A percentile compares a stretch with the other conserved stretches of the same genome.
These are phyloP conservation scores for Tuber calosporum DNA, from an alignment of 495 filamentous ascomycete species.

Conservation along the genomic window DNA sequence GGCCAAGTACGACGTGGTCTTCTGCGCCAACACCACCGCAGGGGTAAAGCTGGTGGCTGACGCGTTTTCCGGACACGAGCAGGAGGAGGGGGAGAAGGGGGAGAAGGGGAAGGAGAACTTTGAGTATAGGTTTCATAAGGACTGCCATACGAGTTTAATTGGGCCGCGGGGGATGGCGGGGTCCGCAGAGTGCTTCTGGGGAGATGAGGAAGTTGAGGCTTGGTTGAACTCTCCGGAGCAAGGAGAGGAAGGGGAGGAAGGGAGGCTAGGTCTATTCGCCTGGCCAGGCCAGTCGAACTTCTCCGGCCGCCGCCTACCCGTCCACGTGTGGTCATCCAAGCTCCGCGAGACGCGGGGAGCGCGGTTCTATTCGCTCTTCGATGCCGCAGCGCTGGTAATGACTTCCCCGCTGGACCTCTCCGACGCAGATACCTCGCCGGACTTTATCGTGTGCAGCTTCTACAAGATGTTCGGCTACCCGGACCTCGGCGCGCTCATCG, in stretches of 20 bases:
- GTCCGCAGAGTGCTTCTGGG: conserved; percentile 55
- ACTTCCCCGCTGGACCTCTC: conserved; percentile 59
- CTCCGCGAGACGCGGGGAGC: conserved; percentile 48
- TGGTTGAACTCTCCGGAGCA: conserved; percentile 50
- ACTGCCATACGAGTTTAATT: conserved; percentile 67
- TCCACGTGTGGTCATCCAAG: conserved; percentile 51
- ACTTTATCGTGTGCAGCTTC: conserved; percentile 65
- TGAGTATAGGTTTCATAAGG: conserved; percentile 69
- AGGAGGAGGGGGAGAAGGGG: conserved; percentile 32
- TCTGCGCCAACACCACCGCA: conserved; percentile 62
- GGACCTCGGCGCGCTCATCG: conserved; percentile 63
- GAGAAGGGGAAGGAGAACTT: conserved; percentile 45
- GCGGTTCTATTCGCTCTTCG: conserved; percentile 57
- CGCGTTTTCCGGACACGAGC: conserved; percentile 53
- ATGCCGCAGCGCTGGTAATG: conserved; percentile 65
- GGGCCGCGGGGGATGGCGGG: conserved; percentile 59
- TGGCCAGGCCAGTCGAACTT: conserved; percentile 78
- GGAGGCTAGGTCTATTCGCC: conserved; percentile 55
- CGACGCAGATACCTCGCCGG: conserved; percentile 56
- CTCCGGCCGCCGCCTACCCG: conserved; percentile 61
- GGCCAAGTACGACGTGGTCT: conserved; percentile 60
- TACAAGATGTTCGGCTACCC: conserved; percentile 83
- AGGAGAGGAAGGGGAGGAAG: conserved; percentile 7
- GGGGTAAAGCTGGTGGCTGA: conserved; percentile 65
- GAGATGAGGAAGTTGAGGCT: conserved; percentile 57